phyloP scores from a whole-genome alignment of 805 yeast species.

The Starmera amethionina region DNA sequence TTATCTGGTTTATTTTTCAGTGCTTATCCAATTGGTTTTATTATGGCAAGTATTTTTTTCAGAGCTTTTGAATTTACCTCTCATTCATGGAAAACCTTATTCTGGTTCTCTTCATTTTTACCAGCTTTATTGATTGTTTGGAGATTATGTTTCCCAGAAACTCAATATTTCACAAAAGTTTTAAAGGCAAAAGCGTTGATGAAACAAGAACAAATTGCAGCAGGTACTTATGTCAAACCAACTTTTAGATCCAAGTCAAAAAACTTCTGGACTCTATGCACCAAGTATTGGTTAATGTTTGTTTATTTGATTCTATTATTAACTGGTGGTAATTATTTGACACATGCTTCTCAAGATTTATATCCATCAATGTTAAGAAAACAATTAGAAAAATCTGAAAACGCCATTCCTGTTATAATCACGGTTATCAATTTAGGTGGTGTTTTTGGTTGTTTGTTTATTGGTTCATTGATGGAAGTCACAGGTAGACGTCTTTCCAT shows the following conservation, averaged over 20 bases:
- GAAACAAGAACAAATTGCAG: slow-evolving; percentile 17
- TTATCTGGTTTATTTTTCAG: slow-evolving; percentile 51
- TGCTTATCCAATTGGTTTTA: slow-evolving; percentile 57
- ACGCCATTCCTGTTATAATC: slow-evolving; percentile 49
- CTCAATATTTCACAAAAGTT: slow-evolving; percentile 35
- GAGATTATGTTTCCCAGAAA: slow-evolving; percentile 52
- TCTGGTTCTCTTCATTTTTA: slow-evolving; percentile 65
- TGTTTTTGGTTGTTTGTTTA: slow-evolving; percentile 46
- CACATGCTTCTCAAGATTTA: slow-evolving; percentile 71
- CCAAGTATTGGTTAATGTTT: slow-evolving; percentile 51
- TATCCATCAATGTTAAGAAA: slow-evolving; percentile 52
- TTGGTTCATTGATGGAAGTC: slow-evolving; percentile 49
- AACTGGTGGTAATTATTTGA: slow-evolving; percentile 62
- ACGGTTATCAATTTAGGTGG: slow-evolving; percentile 62
- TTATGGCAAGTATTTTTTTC: slow-evolving; percentile 53
- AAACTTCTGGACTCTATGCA: slow-evolving; percentile 26
- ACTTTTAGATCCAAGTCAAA: slow-evolving; percentile 13
- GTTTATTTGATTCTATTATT: slow-evolving; percentile 49
- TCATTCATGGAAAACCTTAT: slow-evolving; percentile 58
- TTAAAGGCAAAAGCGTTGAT: slow-evolving; percentile 20
- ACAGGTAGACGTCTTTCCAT: slow-evolving; percentile 55
- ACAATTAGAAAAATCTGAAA: slow-evolving; percentile 37
- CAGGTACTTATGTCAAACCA: slow-evolving; percentile 19
- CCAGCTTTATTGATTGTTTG: slow-evolving; percentile 48
- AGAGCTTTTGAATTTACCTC: slow-evolving; percentile 43